Conservation (phyloP, 2,329 filamentous ascomycete species). For the Camptophora hylomeconis region DNA sequence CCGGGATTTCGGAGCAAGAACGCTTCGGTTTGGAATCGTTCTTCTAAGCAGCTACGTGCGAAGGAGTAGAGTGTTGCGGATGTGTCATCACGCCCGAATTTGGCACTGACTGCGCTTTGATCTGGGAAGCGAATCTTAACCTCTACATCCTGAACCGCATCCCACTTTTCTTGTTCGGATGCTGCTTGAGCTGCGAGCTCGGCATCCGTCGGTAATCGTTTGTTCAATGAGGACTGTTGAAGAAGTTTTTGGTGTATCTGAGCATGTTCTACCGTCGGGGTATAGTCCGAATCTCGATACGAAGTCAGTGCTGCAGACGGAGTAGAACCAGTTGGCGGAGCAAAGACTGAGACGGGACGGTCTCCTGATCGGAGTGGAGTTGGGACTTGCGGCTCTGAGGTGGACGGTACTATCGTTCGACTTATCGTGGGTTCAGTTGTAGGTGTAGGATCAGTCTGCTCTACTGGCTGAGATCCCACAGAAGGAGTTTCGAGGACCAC, state of each 20-base stretch:
- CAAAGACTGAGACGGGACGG: constrained; percentile 57
- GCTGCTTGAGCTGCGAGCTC: constrained; percentile 61
- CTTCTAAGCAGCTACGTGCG: constrained; percentile 56
- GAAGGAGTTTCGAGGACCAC: constrained; percentile 6
- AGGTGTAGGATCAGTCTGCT: constrained; percentile 6
- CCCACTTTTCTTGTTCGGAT: constrained; percentile 51
- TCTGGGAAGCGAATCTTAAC: constrained; percentile 83
- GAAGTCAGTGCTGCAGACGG: constrained; percentile 59
- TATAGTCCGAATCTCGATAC: constrained; percentile 62
- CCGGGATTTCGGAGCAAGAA: constrained; percentile 61
- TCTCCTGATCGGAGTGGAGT: constrained; percentile 12
- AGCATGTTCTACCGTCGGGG: constrained; percentile 72
- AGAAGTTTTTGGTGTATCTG: constrained; percentile 67
- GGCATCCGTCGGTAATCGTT: constrained; percentile 65
- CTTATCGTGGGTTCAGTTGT: constrained; percentile 1
- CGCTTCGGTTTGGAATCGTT: constrained; percentile 39
- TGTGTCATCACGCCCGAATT: constrained; percentile 55
- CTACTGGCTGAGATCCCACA: constrained; percentile 8
- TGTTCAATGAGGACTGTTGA: constrained; percentile 63
- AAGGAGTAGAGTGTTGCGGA: constrained; percentile 60
- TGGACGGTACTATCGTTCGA: constrained; percentile 4
- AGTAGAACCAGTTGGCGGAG: constrained; percentile 56
- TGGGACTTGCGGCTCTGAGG: constrained; percentile 6
- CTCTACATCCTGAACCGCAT: constrained; percentile 53
- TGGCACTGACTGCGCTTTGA: constrained; percentile 61